phyloP scores from a whole-genome alignment of 2,329 filamentous ascomycete genomes.

The Fusarium sp. region DNA sequence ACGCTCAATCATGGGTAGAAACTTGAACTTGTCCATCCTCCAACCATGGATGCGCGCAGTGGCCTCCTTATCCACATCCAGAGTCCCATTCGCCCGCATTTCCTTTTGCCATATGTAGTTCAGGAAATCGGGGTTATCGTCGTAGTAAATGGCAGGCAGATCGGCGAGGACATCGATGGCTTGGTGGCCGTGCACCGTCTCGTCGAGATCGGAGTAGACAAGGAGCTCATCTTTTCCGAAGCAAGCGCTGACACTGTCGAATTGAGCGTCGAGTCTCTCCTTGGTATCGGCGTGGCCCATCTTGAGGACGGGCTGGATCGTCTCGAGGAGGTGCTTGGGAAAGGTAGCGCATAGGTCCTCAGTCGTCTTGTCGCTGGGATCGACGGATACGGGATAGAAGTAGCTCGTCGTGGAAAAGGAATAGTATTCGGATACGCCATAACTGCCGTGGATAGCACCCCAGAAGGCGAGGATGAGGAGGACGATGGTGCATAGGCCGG shows the following conservation, averaged over 20 bases:
- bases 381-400: slow-evolving; percentile 51
- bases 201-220: slow-evolving; percentile 67
- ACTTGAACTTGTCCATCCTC: slow-evolving; percentile 71
- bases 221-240: slow-evolving; percentile 59
- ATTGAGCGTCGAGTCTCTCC: slow-evolving; percentile 58
- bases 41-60: slow-evolving; percentile 60
- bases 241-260: slow-evolving; percentile 68
- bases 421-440: slow-evolving; percentile 49
- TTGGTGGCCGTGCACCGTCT: slow-evolving; percentile 59
- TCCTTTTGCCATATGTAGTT: slow-evolving; percentile 59
- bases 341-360: slow-evolving; percentile 53
- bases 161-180: slow-evolving; percentile 63
- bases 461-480: slow-evolving; percentile 48
- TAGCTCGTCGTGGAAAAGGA: slow-evolving; percentile 50
- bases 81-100: slow-evolving; percentile 53
- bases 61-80: slow-evolving; percentile 51
- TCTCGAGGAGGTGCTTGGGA: slow-evolving; percentile 51
- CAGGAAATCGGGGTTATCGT: slow-evolving; percentile 56
- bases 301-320: slow-evolving; percentile 54
- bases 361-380: slow-evolving; percentile 45
- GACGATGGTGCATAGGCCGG: slow-evolving; percentile 42
- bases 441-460: slow-evolving; percentile 44
- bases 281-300: slow-evolving; percentile 52
- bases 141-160: slow-evolving; percentile 59
- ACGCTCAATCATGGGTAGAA: slow-evolving; percentile 68